Conservation (phyloP, 1,284 basidiomycete genomes). For the Entoloma clypeatum region DNA sequence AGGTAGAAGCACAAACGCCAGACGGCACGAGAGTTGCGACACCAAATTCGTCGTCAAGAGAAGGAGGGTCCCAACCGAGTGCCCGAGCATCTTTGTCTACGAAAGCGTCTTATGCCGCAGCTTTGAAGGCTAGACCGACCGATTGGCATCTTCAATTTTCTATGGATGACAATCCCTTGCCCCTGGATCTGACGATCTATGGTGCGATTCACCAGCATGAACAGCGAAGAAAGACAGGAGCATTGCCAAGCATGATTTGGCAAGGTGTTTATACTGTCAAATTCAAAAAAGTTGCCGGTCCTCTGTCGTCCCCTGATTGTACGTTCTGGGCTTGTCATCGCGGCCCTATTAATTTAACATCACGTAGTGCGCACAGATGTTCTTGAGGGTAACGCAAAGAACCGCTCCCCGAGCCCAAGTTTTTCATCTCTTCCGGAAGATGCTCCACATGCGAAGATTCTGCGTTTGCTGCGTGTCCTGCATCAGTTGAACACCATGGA, state of each 20-base stretch:
- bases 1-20: constrained; percentile 92
- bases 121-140: constrained; percentile 84
- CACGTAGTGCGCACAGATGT: constrained; percentile 36
- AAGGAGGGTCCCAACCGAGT: constrained; percentile 31
- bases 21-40: constrained; percentile 93
- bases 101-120: constrained; percentile 86
- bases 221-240: constrained; percentile 62
- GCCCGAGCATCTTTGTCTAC: constrained; percentile 41
- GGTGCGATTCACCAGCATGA: constrained; percentile 92
- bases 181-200: constrained; percentile 90
- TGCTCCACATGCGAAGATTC: constrained; percentile 84
- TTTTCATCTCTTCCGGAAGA: constrained; percentile 81
- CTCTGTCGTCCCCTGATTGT: constrained; percentile 63
- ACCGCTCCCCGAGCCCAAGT: constrained; percentile 58
- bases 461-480: constrained; percentile 86
- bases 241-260: constrained; percentile 76
- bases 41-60: constrained; percentile 54
- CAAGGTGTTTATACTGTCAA: constrained; percentile 87
- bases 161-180: constrained; percentile 82
- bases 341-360: constrained; percentile 4
- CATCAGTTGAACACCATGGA: constrained; percentile 74
- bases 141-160: constrained; percentile 98
- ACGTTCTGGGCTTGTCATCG: constrained; percentile 23
- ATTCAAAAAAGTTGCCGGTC: constrained; percentile 90
- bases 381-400: constrained; percentile 40